Evolutionary conservation across 1,284 basidiomycete species (phyloP), one percentile per base, ranked within the genome.

Genomic region (Austroboletus novae-zelandiae): DNA sequence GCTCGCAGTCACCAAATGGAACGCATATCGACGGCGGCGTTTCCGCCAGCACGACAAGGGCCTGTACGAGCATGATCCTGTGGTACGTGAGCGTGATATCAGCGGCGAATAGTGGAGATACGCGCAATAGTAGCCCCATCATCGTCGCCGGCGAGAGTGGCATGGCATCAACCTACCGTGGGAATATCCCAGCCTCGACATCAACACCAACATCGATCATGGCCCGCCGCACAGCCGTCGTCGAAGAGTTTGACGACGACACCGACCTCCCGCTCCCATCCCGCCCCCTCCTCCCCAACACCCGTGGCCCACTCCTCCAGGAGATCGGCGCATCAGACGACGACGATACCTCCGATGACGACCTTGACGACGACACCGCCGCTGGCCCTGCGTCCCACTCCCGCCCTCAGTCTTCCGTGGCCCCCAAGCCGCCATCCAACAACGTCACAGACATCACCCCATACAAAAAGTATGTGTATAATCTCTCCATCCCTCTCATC

Each of bases 181-280:
- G 23, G 62, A 67, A 63, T 29, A 31, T 39, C 3, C 14, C 1
- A 23, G 20, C 55, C n/a, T 47, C 44, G 13, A 42, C 43, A 45
- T 20, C 31, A 14, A 15, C 52, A 4, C 40, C 37, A n/a, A 55
- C 55, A 42, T 41, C 40, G 11, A 70, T 54, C 60, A 89, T 89
- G 87, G 82, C 84, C 54, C 79, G 80, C 58, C 76, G 79, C 43
- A 52, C 82, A 57, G 79, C 79, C 53, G 74, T 83, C 48, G 77
- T 86, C 43, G 86, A 83, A 57, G 82, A 88, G 59, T 94, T 93
- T 65, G 90, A 94, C 79, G 91, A 94, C 73, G 91, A 94, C 62
- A 90, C 89, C 15, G 91, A 94, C 66, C 78, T 94, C 40, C 86
- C 84, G 3, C 74, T 87, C 39, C 89, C 84, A 2, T 73, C 72